Evolutionary conservation across 1,139 yeast genomes (phyloP).

Genomic region (Chernovozyma sophiae-reginae): DNA sequence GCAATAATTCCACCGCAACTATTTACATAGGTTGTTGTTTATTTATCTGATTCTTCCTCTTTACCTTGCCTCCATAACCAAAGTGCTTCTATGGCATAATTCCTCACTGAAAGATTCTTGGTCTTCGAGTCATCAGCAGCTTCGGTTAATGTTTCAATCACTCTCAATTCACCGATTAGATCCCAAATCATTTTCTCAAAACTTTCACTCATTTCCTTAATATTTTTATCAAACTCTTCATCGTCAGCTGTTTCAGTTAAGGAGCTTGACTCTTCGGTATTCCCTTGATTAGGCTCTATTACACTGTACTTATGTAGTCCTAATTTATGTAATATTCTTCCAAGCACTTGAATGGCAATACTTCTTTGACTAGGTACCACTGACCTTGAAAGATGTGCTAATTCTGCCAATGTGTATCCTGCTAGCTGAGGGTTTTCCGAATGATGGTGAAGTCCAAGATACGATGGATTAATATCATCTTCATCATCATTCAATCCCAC

Average conservation of each 20-base stretch:
- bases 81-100: conserved; percentile 86
- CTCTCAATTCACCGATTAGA: conserved; percentile 57
- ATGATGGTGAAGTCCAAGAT: conserved; percentile 86
- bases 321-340: conserved; percentile 78
- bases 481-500: conserved; percentile 43
- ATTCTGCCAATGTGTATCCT: conserved; percentile 84
- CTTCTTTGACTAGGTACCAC: conserved; percentile 82
- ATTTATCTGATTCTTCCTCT: background rate
- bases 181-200: conserved; percentile 75
- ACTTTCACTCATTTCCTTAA: conserved; percentile 33
- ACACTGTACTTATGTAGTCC: conserved; percentile 60
- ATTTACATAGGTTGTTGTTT: too few species aligned
- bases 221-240: conserved; percentile 33
- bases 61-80: conserved; percentile 89
- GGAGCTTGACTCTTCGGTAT: background rate
- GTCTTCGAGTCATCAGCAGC: conserved; percentile 71
- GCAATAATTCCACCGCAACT: background rate
- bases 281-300: conserved; percentile 21
- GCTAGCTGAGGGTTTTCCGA: conserved; percentile 85
- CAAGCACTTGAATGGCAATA: conserved; percentile 80
- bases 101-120: conserved; percentile 68
- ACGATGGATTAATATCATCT: conserved; percentile 44
- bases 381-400: conserved; percentile 76
- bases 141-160: conserved; percentile 68
- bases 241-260: conserved; percentile 28